phyloP scores from a whole-genome alignment of 1,284 basidiomycete genomes.

The Fomitopsis palustris region DNA sequence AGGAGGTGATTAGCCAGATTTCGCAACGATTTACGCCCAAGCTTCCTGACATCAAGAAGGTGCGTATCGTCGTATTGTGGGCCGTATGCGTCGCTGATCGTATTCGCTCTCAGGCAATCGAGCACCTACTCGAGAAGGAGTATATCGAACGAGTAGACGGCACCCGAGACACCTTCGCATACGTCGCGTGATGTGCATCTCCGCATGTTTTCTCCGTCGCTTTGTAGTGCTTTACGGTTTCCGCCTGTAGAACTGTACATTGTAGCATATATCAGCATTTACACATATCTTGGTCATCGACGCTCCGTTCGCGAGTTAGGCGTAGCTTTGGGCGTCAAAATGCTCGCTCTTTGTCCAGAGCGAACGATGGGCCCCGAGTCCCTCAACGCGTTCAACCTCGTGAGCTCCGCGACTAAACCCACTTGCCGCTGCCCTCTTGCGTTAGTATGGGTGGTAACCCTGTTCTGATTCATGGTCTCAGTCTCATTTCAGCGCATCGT shows the following conservation, averaged over 20 bases:
- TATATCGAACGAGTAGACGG: constrained; percentile 93
- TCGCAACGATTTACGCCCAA: constrained; percentile 86
- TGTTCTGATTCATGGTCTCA: no score
- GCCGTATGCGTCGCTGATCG: neutral
- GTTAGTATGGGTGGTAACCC: no score
- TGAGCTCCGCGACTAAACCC: no score
- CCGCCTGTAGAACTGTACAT: constrained; percentile 19
- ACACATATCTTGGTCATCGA: neutral
- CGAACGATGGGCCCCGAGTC: no score
- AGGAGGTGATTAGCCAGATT: constrained; percentile 93
- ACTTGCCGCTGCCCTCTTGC: no score
- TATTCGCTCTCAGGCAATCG: constrained; percentile 73
- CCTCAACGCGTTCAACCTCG: no score
- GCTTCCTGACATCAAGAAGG: constrained; percentile 92
- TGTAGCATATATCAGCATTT: constrained; percentile 18
- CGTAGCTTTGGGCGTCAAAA: no score
- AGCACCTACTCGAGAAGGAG: constrained; percentile 95
- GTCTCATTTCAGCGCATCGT: no score
- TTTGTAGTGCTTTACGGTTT: constrained; percentile 13
- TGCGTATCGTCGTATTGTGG: constrained; percentile 22
- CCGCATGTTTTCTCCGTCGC: constrained; percentile 3
- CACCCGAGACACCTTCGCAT: constrained; percentile 75
- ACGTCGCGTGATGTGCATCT: constrained; percentile 50
- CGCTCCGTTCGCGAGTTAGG: neutral
- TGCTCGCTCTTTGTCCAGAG: no score